Evolutionary conservation across 2,329 filamentous ascomycete genomes (phyloP).

Genomic region (Lachnellula suecica): DNA sequence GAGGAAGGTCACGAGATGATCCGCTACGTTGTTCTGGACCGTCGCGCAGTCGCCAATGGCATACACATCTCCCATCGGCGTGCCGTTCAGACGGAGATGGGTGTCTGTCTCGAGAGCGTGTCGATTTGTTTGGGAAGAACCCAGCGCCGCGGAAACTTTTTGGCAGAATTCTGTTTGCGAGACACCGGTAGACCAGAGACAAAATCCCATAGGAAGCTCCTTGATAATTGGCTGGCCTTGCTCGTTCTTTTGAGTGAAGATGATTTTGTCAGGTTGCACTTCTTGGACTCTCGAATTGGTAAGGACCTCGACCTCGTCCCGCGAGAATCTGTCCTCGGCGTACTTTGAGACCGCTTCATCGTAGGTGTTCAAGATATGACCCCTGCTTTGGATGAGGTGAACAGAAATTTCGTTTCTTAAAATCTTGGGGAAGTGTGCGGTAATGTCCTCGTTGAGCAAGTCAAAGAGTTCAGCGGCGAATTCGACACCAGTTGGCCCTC

Average conservation of each 20-base stretch:
- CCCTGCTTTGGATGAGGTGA: conserved; percentile 90
- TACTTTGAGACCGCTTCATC: conserved; percentile 92
- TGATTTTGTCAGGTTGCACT: conserved; percentile 77
- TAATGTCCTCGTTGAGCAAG: conserved; percentile 91
- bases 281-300: conserved; percentile 94
- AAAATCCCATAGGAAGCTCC: conserved; percentile 93
- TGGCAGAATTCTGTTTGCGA: conserved; percentile 80
- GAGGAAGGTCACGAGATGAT: conserved; percentile 87
- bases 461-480: conserved; percentile 97
- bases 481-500: conserved; percentile 94
- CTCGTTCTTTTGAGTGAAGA: conserved; percentile 81
- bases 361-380: conserved; percentile 97
- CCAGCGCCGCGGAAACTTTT: conserved; percentile 74
- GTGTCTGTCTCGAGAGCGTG: conserved; percentile 94
- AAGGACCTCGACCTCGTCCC: conserved; percentile 87
- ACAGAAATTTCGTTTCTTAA: conserved; percentile 98
- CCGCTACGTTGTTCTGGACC: conserved; percentile 94
- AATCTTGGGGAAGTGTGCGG: conserved; percentile 78
- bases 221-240: conserved; percentile 78
- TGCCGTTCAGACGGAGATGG: conserved; percentile 84
- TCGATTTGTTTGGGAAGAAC: conserved; percentile 75
- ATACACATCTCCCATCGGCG: conserved; percentile 92
- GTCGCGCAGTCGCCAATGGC: conserved; percentile 95
- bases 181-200: conserved; percentile 96
- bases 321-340: conserved; percentile 85